These are phyloP conservation scores for Ananas comosus DNA, from an alignment of 176 grass and related monocot species.

Conservation along the genomic window DNA sequence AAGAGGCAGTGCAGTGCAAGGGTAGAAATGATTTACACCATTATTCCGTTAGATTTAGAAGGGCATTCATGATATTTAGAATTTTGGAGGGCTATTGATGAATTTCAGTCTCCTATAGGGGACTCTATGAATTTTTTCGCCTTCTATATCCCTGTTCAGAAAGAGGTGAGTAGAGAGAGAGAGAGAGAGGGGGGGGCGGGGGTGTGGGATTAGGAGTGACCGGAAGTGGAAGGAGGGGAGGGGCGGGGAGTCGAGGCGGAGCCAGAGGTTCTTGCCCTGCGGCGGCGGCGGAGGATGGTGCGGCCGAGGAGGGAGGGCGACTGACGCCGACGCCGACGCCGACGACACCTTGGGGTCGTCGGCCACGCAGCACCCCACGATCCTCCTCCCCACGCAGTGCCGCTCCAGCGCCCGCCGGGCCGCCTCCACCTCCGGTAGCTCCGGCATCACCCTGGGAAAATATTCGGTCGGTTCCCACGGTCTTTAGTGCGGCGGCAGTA, in stretches of 20 bases:
- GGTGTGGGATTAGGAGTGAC: slow-evolving; percentile 21
- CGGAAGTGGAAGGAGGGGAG: slow-evolving; percentile 93
- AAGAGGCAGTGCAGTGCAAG: no score
- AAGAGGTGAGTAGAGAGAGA: no score
- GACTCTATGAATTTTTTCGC: no score
- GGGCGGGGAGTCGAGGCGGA: slow-evolving; percentile 68
- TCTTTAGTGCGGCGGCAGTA: no score
- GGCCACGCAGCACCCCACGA: slow-evolving; percentile 48
- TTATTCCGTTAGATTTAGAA: no score
- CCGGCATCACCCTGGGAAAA: slow-evolving; percentile 39
- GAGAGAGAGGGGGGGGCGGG: no score
- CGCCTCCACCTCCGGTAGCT: slow-evolving; percentile 86
- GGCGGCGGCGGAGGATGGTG: slow-evolving; percentile 52
- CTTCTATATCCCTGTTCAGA: no score
- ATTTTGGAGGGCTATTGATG: no score
- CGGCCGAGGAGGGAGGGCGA: slow-evolving; percentile 51
- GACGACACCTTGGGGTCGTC: slow-evolving; percentile 57
- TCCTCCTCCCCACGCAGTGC: slow-evolving; percentile 66
- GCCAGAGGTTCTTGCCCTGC: slow-evolving; percentile 87
- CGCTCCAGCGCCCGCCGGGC: slow-evolving; percentile 70
- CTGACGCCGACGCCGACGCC: slow-evolving; percentile 24
- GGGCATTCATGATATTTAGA: no score
- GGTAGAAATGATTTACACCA: no score
- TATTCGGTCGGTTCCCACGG: no score
- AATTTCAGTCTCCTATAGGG: no score